Evolutionary conservation across 2,329 filamentous ascomycete species (phyloP), one percentile per base, ranked within the genome.

Genomic region (Zasmidium citrigriseum): DNA sequence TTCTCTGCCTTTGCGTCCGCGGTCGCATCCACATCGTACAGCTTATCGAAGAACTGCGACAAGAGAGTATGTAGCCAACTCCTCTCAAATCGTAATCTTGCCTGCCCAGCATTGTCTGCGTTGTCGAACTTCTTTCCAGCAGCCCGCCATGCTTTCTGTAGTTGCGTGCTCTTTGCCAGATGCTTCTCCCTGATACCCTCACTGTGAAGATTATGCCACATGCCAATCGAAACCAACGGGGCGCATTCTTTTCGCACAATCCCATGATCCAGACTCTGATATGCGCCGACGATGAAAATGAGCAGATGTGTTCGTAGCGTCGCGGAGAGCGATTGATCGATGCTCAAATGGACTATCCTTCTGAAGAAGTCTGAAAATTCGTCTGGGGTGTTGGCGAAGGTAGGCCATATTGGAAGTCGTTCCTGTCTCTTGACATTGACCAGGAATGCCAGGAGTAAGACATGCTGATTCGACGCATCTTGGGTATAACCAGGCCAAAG

Each of bases 241-340:
- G 93, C 95, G 75, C 95, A 98, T 79, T 99, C 95, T 74, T 97
- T 98, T 62, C 95, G 88, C 51, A 99, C 90, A 56, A 96, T 84
- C 38, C 85, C 84, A 71, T 87, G 93, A 73, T 99, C 96, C 27
- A 99, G 82, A 48, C 92, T 97, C 74, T 98, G 93, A 72, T 97
- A 99, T 34, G 93, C 90, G 65, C 88, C 86, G 52, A 96, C 96
- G 62, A 98, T 82, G 75, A 98, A 98, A 22, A 86, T 89, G 21
- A 99, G 80, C n/a, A 98, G 84, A 53, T 96, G 88, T 9, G 89
- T 90, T 60, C 91, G 86, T 55, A 80, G 72, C 54, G 73, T 73
- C 34, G 71, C 73, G 2, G 77, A 70, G 46, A 80, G 72, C n/a
- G 76, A 75, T 1, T 69, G 62, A 59, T 82, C 80, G 54, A 96